phyloP scores from a whole-genome alignment of 2,329 filamentous ascomycete genomes.

The Pseudogymnoascus pannorum region DNA sequence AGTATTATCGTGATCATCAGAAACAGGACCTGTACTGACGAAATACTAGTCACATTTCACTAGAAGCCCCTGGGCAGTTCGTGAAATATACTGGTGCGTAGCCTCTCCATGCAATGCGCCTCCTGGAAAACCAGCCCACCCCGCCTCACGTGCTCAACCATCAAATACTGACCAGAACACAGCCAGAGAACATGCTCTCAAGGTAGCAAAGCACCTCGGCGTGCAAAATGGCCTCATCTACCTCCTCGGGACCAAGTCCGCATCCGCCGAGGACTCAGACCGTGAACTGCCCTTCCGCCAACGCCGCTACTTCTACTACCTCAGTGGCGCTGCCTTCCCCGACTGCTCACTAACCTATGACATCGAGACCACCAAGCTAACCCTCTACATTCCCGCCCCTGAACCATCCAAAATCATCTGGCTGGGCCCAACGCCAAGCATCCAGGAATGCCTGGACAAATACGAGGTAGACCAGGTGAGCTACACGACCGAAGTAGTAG shows the following conservation, averaged over 20 bases:
- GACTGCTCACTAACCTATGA: conserved; percentile 52
- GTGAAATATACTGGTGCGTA: background rate
- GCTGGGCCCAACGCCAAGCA: conserved; percentile 53
- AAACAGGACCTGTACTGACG: background rate
- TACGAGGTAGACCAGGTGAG: conserved; percentile 67
- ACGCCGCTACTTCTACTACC: conserved; percentile 54
- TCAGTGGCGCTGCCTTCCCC: conserved; percentile 46
- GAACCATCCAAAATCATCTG: conserved; percentile 55
- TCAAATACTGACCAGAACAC: background rate
- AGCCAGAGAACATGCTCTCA: conserved; percentile 44
- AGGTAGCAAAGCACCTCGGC: conserved; percentile 36
- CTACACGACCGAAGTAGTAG: conserved; percentile 44
- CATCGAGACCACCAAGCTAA: conserved; percentile 52
- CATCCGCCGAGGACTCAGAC: conserved; percentile 51
- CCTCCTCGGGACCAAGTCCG: conserved; percentile 43
- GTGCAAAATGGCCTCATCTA: conserved; percentile 45
- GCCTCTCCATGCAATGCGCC: background rate
- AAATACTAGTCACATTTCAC: background rate
- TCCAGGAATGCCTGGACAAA: conserved; percentile 51
- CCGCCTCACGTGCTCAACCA: background rate
- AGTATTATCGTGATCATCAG: background rate
- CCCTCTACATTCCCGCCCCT: conserved; percentile 62
- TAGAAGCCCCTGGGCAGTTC: background rate
- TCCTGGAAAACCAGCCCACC: too few relatives aligned
- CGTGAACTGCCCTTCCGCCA: conserved; percentile 50